Evolutionary conservation across 192 early-diverging fungal species (phyloP).

Genomic region (Coemansia sp.): DNA sequence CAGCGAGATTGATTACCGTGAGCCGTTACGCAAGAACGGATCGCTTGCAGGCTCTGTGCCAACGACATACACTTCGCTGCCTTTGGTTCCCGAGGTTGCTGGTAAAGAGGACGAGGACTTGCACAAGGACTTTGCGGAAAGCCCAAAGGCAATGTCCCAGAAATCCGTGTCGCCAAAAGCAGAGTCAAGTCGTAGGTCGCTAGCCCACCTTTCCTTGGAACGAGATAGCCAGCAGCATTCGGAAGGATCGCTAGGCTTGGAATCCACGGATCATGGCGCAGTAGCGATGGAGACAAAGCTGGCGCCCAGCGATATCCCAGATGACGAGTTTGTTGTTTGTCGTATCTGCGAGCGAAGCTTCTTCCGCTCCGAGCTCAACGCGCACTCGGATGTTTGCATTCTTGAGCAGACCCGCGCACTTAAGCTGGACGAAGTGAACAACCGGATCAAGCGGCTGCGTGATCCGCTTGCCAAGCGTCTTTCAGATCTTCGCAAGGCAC

Average conservation of each 20-base stretch:
- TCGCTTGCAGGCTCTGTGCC: not conserved
- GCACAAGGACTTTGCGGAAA: not conserved
- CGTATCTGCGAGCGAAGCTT: constrained; percentile 86
- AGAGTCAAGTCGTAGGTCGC: not conserved
- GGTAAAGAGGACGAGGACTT: not conserved
- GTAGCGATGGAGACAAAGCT: not conserved
- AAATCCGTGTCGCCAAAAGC: not conserved
- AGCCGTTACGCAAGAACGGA: not conserved
- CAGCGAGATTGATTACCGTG: constrained; percentile 2
- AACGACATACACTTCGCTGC: not conserved
- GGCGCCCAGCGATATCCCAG: constrained; percentile 1
- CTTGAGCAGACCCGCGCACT: constrained; percentile 71
- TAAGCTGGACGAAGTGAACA: constrained; percentile 61
- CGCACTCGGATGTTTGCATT: constrained; percentile 78
- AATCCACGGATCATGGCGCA: not conserved
- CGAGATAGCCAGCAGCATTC: not conserved
- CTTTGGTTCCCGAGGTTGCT: not conserved
- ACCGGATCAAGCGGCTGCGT: constrained; percentile 58
- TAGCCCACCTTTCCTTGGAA: not conserved
- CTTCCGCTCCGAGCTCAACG: constrained; percentile 61
- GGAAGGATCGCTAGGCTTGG: not conserved
- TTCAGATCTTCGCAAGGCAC: constrained; percentile 42
- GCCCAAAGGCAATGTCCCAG: not conserved
- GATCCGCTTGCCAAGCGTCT: constrained; percentile 56
- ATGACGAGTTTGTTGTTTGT: constrained; percentile 63